phyloP scores from a whole-genome alignment of 2,329 filamentous ascomycete species.

The Phoma herbarum region DNA sequence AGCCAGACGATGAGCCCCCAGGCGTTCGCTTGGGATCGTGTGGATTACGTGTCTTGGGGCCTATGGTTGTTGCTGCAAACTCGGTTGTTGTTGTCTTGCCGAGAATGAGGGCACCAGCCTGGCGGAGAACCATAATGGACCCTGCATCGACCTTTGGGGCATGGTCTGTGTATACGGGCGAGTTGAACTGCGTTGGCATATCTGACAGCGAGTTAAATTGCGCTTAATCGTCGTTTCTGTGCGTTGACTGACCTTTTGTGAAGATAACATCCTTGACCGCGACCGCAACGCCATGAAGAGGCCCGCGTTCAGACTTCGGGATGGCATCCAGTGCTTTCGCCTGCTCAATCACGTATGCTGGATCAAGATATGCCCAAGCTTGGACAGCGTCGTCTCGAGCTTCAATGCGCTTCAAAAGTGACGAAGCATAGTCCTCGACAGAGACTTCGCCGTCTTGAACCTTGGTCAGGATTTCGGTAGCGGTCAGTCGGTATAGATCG shows the following conservation, averaged over 20 bases:
- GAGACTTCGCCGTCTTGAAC: conserved; percentile 36
- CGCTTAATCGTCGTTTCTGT: neutral
- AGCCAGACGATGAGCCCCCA: conserved; percentile 73
- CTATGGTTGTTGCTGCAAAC: conserved; percentile 66
- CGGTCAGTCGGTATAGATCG: conserved; percentile 26
- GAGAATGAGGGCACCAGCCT: conserved; percentile 66
- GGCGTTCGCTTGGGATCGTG: conserved; percentile 64
- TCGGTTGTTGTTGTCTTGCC: conserved; percentile 69
- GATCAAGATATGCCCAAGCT: conserved; percentile 45
- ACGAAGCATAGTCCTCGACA: conserved; percentile 43
- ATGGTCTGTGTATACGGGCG: conserved; percentile 61
- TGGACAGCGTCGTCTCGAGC: conserved; percentile 36
- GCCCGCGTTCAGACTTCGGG: conserved; percentile 59
- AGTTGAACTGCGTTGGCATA: conserved; percentile 67
- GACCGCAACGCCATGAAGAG: conserved; percentile 66
- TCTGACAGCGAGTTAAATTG: conserved; percentile 39
- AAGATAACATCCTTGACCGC: conserved; percentile 68
- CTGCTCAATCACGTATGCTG: conserved; percentile 57
- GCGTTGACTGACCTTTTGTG: conserved; percentile 50
- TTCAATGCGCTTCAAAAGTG: conserved; percentile 39
- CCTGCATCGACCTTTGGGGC: conserved; percentile 61
- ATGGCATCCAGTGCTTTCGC: conserved; percentile 62
- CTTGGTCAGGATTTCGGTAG: conserved; percentile 33
- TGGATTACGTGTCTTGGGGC: conserved; percentile 67
- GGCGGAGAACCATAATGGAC: conserved; percentile 61